phyloP scores from a whole-genome alignment of 2,329 filamentous ascomycete genomes.

The Nemania diffusa region DNA sequence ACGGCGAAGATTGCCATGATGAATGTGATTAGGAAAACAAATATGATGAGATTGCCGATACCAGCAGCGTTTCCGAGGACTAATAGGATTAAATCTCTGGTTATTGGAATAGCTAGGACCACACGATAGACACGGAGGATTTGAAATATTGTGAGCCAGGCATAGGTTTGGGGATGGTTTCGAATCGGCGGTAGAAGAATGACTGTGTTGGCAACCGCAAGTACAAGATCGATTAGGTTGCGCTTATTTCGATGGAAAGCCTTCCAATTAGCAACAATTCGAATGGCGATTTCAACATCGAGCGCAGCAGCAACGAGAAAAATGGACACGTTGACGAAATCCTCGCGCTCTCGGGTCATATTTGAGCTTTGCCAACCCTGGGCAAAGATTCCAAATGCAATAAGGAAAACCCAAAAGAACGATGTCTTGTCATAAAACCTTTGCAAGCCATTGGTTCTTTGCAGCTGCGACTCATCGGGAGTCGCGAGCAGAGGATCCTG shows the following conservation, averaged over 20 bases:
- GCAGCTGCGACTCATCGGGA: slow-evolving; percentile 55
- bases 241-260: slow-evolving; percentile 77
- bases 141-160: slow-evolving; percentile 92
- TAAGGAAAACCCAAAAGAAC: slow-evolving; percentile 82
- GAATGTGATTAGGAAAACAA: slow-evolving; percentile 96
- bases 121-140: slow-evolving; percentile 92
- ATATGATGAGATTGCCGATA: slow-evolving; percentile 93
- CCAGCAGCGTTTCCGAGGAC: slow-evolving; percentile 92
- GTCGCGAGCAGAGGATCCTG: slow-evolving; percentile 59
- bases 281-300: slow-evolving; percentile 82
- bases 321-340: slow-evolving; percentile 78
- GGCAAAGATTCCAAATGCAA: slow-evolving; percentile 80
- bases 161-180: slow-evolving; percentile 76
- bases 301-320: slow-evolving; percentile 80
- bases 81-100: slow-evolving; percentile 83
- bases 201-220: slow-evolving; percentile 83
- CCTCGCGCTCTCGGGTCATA: slow-evolving; percentile 71
- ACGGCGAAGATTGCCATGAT: slow-evolving; percentile 92
- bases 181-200: slow-evolving; percentile 88
- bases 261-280: slow-evolving; percentile 82
- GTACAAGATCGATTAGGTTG: slow-evolving; percentile 82
- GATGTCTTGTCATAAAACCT: slow-evolving; percentile 77
- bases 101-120: slow-evolving; percentile 88
- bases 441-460: slow-evolving; percentile 66
- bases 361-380: slow-evolving; percentile 80